Evolutionary conservation across 129 eudicot genomes (phyloP).

Genomic region (Sambucus nigra): DNA sequence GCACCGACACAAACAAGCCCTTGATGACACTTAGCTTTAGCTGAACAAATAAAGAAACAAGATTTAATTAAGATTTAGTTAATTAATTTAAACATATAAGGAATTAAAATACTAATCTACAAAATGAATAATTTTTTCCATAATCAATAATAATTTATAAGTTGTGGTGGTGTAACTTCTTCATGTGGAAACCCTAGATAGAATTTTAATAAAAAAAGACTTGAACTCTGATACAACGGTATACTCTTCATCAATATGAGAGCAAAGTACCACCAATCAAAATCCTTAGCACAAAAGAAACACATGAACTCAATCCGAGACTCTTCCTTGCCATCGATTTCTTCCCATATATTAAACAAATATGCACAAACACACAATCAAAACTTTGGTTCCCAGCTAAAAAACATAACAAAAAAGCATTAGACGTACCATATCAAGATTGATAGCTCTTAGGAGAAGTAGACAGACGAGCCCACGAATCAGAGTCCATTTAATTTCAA

Average conservation of each 20-base stretch:
- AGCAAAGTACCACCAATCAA: slow-evolving; percentile 89
- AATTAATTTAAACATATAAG: no score
- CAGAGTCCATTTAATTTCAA: slow-evolving; percentile 44
- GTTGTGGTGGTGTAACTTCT: no score
- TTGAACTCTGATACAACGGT: no score
- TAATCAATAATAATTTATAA: no score
- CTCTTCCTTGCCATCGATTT: slow-evolving; percentile 58
- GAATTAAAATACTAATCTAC: no score
- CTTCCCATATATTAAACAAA: slow-evolving; percentile 50
- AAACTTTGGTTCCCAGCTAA: neutral
- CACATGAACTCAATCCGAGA: slow-evolving; percentile 62
- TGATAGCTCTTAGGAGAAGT: slow-evolving; percentile 47
- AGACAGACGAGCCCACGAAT: slow-evolving; percentile 55
- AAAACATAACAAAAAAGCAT: neutral
- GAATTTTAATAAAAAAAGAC: no score
- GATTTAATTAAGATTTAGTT: no score
- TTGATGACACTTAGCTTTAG: no score
- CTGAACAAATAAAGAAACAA: no score
- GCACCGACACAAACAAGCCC: no score
- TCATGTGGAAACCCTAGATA: no score
- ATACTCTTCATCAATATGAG: slow-evolving; percentile 94
- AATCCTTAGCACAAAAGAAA: slow-evolving; percentile 88
- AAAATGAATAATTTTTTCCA: no score
- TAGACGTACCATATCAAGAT: slow-evolving; percentile 49
- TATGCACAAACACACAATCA: slow-evolving; percentile 28